phyloP scores from a whole-genome alignment of 2,329 filamentous ascomycete genomes.

The Mycocentrospora acerina region DNA sequence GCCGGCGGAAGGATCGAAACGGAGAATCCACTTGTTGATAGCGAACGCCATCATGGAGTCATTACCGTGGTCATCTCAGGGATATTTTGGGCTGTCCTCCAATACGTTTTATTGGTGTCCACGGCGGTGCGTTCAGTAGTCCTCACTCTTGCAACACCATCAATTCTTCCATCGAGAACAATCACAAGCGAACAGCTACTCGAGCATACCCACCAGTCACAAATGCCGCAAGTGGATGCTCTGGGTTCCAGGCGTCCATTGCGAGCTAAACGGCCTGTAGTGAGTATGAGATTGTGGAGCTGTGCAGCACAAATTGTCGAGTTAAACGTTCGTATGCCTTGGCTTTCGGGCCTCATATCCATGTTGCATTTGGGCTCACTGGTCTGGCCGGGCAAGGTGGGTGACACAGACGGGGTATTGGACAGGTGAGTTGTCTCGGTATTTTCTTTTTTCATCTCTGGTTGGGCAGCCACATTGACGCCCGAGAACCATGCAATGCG shows the following conservation, averaged over 20 bases:
- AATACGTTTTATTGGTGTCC: slow-evolving; percentile 53
- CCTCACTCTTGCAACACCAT: slow-evolving; percentile 65
- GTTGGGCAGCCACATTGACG: slow-evolving; percentile 31
- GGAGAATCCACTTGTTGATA: slow-evolving; percentile 17
- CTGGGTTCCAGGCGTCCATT: slow-evolving; percentile 35
- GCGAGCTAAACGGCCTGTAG: slow-evolving; percentile 61
- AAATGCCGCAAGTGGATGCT: slow-evolving; percentile 28
- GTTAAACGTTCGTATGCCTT: slow-evolving; percentile 82
- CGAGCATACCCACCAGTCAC: slow-evolving; percentile 32
- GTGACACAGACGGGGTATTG: slow-evolving; percentile 72
- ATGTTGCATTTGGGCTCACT: slow-evolving; percentile 74
- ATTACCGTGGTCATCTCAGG: slow-evolving; percentile 22
- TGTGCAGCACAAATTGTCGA: slow-evolving; percentile 72
- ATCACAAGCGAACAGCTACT: slow-evolving; percentile 33
- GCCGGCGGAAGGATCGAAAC: slow-evolving; percentile 29
- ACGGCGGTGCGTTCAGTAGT: slow-evolving; percentile 67
- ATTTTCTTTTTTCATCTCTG: slow-evolving; percentile 29
- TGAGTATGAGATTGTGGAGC: slow-evolving; percentile 76
- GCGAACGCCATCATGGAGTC: slow-evolving; percentile 15
- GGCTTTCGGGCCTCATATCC: slow-evolving; percentile 75
- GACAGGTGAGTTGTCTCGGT: slow-evolving; percentile 75
- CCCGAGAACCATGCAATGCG: slow-evolving; percentile 28
- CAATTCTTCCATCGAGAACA: slow-evolving; percentile 63
- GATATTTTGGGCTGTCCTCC: slow-evolving; percentile 60
- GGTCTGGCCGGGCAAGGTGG: slow-evolving; percentile 73